phyloP scores from a whole-genome alignment of 164 flowering plant species.

The Brasenia schreberi region DNA sequence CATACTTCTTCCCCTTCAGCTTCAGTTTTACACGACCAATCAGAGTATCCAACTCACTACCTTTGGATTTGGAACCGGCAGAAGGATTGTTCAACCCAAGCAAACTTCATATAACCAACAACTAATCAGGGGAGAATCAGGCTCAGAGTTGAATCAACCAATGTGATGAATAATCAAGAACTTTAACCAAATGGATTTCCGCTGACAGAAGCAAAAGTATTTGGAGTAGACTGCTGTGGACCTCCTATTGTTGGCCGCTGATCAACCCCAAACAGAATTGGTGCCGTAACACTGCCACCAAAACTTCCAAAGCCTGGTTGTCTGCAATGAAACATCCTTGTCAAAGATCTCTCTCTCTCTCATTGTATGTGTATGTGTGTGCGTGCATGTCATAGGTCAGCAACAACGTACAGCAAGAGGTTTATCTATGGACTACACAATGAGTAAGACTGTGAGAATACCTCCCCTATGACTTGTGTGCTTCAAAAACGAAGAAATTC shows the following conservation, averaged over 20 bases:
- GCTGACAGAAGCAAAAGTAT: slow-evolving; percentile 29
- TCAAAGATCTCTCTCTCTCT: too few species aligned
- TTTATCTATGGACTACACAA: neutral
- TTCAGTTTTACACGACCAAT: neutral
- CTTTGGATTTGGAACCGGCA: neutral
- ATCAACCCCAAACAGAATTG: slow-evolving; percentile 4
- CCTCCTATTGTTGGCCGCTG: slow-evolving; percentile 8
- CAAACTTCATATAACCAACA: neutral
- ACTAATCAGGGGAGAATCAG: neutral
- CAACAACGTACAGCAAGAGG: neutral
- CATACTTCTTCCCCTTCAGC: neutral
- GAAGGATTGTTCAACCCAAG: neutral
- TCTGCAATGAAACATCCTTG: slow-evolving; percentile 5
- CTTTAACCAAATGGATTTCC: slow-evolving; percentile 67
- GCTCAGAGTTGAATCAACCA: neutral
- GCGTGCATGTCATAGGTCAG: neutral
- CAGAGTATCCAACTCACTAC: neutral
- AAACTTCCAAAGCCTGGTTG: slow-evolving; percentile 14
- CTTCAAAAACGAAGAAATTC: too few species aligned
- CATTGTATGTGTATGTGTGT: neutral
- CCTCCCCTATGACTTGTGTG: too few species aligned
- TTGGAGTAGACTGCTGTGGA: slow-evolving; percentile 16
- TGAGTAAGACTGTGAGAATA: too few species aligned
- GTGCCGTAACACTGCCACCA: slow-evolving; percentile 2
- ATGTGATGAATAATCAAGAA: neutral